Percentiles rank a stretch among this genome's conserved stretches.
phyloP scores from a whole-genome alignment of 2,329 filamentous ascomycete species.

The Epichloe scottii region DNA sequence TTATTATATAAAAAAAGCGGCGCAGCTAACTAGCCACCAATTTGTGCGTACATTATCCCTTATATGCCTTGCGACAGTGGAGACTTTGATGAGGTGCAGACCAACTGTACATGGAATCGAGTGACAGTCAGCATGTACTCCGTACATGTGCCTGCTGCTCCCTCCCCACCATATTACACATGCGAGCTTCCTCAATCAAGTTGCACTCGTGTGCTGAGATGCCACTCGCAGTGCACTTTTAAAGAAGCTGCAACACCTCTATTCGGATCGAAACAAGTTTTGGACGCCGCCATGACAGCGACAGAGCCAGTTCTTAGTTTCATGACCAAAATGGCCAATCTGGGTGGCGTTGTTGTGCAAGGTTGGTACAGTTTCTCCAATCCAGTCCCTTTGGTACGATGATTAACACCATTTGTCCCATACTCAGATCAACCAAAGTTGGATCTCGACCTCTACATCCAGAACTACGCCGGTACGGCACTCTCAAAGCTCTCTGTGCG shows the following conservation, averaged over 20 bases:
- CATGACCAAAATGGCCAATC: slow-evolving; percentile 33
- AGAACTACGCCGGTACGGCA: slow-evolving; percentile 67
- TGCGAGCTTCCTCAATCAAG: too few species aligned
- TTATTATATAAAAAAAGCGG: too few species aligned
- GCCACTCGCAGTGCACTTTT: too few species aligned
- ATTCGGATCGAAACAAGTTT: background rate
- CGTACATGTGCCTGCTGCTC: too few species aligned
- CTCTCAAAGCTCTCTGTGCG: background rate
- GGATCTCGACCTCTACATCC: slow-evolving; percentile 81
- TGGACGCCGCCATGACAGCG: slow-evolving; percentile 22
- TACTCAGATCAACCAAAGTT: slow-evolving; percentile 65
- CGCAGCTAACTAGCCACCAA: too few species aligned
- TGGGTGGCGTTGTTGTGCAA: slow-evolving; percentile 34
- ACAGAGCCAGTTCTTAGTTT: slow-evolving; percentile 24
- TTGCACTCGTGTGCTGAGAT: too few species aligned
- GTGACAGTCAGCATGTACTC: too few species aligned
- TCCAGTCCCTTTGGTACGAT: background rate
- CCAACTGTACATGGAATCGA: too few species aligned
- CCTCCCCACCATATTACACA: too few species aligned
- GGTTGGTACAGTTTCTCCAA: slow-evolving; percentile 20
- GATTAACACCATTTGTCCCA: background rate
- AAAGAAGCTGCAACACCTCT: background rate
- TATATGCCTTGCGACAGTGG: too few species aligned
- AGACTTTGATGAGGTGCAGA: too few species aligned
- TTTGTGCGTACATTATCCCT: too few species aligned